Evolutionary conservation across 2,329 filamentous ascomycete species (phyloP), one percentile per base, ranked within the genome.

Genomic region (Cladophialophora chaetospira): DNA sequence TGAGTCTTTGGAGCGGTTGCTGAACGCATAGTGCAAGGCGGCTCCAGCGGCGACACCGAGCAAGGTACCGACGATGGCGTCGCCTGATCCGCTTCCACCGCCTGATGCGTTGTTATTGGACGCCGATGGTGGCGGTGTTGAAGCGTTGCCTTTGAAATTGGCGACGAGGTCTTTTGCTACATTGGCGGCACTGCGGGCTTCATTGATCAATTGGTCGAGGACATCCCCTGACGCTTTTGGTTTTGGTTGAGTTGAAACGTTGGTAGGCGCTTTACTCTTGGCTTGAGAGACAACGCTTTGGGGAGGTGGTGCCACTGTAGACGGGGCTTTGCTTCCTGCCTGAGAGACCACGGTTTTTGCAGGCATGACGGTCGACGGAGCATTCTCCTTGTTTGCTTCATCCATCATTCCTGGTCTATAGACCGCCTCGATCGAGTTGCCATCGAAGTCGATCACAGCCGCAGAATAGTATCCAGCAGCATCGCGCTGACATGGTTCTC

Each of bases 351-450:
- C 47, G 19, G 25, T 50, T 43, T 52, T 60, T 9, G 58, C 28
- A n/a, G 43, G 35, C 33, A 31, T 45, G 15, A 48, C 57, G 13
- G 26, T 17, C 11, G 60, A 58, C 5, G 58, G 48, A 21, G 55
- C 71, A 36, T 69, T 72, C 51, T 75, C 74, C 50, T 59, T 55
- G 23, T 60, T 66, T 0, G 38, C 42, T 23, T 42, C 55, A 38
- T n/a, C 35, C 97, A 47, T 93, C 92, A 73, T 97, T 47, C 65
- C 67, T 4, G 72, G 69, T 6, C 78, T 77, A 70, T 85, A 88
- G 47, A 92, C 83, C 26, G 89, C 88, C 69, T 94, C 89, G 69
- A 96, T 85, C 65, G 82, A 88, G 75, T 96, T 95, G 48, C 89
- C 89, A 74, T 96, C 90, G 53, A 89, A 81, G 72, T 96, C 91